Evolutionary conservation across 768 basidiomycete species (phyloP).

Genomic region (Suillus ampliporus): DNA sequence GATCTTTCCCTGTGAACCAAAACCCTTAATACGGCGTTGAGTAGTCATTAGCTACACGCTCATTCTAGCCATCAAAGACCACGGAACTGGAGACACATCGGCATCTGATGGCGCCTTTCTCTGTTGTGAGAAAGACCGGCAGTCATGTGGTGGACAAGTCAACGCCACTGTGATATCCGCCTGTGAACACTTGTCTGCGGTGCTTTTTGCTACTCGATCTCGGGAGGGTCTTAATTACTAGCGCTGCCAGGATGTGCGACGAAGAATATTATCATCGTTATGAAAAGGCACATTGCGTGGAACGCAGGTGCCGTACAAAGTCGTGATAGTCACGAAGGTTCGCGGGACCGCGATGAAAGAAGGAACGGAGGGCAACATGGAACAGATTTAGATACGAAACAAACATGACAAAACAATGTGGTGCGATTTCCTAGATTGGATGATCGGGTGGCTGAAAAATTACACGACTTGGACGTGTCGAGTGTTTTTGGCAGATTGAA

Average conservation of each 20-base stretch:
- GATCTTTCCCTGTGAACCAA: background rate
- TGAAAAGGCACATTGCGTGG: constrained; percentile 6
- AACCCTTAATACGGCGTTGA: background rate
- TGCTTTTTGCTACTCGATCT: background rate
- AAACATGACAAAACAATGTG: background rate
- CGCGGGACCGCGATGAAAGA: background rate
- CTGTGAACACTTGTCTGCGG: background rate
- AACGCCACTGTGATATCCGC: background rate
- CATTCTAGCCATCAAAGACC: background rate
- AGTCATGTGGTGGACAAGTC: constrained; percentile 1
- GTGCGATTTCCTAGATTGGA: background rate
- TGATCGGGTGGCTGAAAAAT: background rate
- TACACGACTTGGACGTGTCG: background rate
- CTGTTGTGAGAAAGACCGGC: constrained; percentile 3
- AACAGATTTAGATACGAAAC: background rate
- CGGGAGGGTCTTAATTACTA: background rate
- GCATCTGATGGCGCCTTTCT: constrained; percentile 1
- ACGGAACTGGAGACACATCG: background rate
- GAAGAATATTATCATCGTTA: background rate
- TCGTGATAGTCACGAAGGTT: background rate
- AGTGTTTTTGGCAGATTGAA: background rate
- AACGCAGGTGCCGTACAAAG: background rate
- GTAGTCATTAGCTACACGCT: background rate
- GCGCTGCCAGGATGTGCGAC: background rate
- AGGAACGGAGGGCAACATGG: background rate